Conservation (phyloP, 208 protist species). For the Strigomonas culicis region DNA sequence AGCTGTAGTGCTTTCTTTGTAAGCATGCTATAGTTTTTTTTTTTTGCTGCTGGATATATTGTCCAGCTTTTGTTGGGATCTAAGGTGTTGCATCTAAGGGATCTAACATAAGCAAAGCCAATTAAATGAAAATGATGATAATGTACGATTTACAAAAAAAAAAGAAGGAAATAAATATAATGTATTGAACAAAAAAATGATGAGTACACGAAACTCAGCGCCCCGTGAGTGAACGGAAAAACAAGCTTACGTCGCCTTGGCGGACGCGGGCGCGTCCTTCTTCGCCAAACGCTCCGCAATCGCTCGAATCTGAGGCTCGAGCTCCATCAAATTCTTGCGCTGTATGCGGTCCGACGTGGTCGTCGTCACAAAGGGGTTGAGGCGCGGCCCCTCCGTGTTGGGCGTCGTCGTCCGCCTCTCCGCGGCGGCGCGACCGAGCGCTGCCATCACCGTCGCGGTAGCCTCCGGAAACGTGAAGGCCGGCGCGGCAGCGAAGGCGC, state of each 20-base stretch:
- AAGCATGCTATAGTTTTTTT: too few species aligned
- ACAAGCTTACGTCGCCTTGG: neutral
- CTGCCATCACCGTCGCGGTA: too few species aligned
- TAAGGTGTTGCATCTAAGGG: too few species aligned
- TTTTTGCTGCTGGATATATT: too few species aligned
- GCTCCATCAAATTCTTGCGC: slow-evolving; percentile 8
- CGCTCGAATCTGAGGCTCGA: slow-evolving; percentile 5
- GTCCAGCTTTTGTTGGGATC: too few species aligned
- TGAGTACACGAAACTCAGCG: neutral
- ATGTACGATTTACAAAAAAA: neutral
- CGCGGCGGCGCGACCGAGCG: neutral
- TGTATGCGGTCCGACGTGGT: slow-evolving; percentile 3
- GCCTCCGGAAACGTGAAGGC: neutral
- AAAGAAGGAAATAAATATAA: neutral
- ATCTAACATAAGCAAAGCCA: neutral
- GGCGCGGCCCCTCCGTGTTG: neutral
- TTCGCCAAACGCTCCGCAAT: neutral
- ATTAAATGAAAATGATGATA: neutral
- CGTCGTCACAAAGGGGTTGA: slow-evolving; percentile 9
- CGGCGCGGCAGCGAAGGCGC: neutral
- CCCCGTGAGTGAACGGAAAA: neutral
- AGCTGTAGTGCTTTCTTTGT: too few species aligned
- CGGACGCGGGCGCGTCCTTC: neutral
- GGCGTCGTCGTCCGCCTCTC: neutral
- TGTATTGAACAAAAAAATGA: slow-evolving; percentile 9